Conservation (phyloP, 1,139 yeast genomes). For the Saccharomyces pastorianus region DNA sequence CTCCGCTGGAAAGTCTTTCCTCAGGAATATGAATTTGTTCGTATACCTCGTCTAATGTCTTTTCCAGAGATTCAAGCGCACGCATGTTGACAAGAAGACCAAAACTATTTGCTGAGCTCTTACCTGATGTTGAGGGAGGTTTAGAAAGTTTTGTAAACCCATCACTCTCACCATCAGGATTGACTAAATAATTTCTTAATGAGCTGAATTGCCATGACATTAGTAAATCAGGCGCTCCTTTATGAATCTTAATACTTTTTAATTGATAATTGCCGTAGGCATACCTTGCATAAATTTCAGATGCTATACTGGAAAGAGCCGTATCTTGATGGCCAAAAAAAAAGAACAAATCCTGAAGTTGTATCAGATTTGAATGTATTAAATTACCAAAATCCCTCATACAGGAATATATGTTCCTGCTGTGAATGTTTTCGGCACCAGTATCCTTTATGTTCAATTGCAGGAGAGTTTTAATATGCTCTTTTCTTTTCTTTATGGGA, state of each 20-base stretch:
- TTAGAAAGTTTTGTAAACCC: slow-evolving; percentile 65
- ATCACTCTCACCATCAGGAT: slow-evolving; percentile 42
- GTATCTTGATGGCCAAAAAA: slow-evolving; percentile 75
- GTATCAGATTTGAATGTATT: slow-evolving; percentile 87
- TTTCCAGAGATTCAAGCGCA: neutral
- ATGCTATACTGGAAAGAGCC: slow-evolving; percentile 87
- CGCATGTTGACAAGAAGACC: neutral
- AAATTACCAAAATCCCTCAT: slow-evolving; percentile 74
- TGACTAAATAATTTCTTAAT: slow-evolving; percentile 56
- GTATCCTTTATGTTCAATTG: slow-evolving; percentile 82
- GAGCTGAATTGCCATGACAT: slow-evolving; percentile 84
- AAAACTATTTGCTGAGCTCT: neutral
- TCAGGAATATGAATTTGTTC: neutral
- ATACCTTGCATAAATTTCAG: slow-evolving; percentile 88
- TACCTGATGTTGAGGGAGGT: slow-evolving; percentile 33
- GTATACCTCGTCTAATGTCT: neutral
- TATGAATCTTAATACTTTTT: slow-evolving; percentile 58
- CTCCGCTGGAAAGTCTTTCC: neutral
- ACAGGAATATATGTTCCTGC: slow-evolving; percentile 72
- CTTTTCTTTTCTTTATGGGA: slow-evolving; percentile 85
- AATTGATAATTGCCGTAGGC: slow-evolving; percentile 91
- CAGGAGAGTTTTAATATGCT: slow-evolving; percentile 88
- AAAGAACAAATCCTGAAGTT: slow-evolving; percentile 86
- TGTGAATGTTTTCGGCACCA: slow-evolving; percentile 70
- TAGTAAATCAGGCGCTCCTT: slow-evolving; percentile 43